Base-by-base conservation (phyloP, 495 filamentous ascomycete genomes). In the Hyphodiscus hymeniophilus region DNA sequence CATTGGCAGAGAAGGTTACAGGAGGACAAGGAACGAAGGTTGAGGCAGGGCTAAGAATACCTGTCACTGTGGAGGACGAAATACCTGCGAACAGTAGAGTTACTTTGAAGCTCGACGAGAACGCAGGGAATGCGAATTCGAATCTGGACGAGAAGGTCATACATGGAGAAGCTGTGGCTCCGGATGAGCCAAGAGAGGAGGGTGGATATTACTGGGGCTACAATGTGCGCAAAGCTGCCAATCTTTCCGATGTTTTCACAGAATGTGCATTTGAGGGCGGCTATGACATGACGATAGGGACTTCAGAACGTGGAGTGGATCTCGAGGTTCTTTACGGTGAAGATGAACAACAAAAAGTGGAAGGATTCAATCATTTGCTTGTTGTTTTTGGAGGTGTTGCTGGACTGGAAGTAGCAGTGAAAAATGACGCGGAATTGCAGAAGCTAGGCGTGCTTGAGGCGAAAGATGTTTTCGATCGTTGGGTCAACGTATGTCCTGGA, bases 191-290 rank as follows among this genome's bases (percentile, higher is more conserved):
- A 0, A 70, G 85, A 24, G 74, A 79, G 23, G 75, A 85, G 41
- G 72, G 59, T 0, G 86, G 86, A 5, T 86, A 83, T 60, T 89
- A 87, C 60, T 88, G 84, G 85, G 86, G 86, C 38, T 89, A 79
- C 59, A 73, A 59, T 11, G 71, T 83, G 8, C 74, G 86, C 3
- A 71, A 67, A 26, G 76, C 78, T 15, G 45, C 60, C 1, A 75
- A 73, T 0, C 65, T 89, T 3, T 80, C 82, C 0, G 67, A 67
- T 21, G 77, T 89, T 15, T 81, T 86, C 51, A 85, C 81, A 15
- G 69, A 82, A 47, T 73, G 77, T 54, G 69, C 71, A 28, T 79
- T 75, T 56, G 72, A 82, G 21, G 73, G 79, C 35, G 74, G 84
- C 12, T 80, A 86, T 55, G 74, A 88, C 56, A 23, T 85, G 35